Evolutionary conservation across 129 eudicot species (phyloP), one percentile per base, ranked within the genome.

Genomic region (Arctium minus): DNA sequence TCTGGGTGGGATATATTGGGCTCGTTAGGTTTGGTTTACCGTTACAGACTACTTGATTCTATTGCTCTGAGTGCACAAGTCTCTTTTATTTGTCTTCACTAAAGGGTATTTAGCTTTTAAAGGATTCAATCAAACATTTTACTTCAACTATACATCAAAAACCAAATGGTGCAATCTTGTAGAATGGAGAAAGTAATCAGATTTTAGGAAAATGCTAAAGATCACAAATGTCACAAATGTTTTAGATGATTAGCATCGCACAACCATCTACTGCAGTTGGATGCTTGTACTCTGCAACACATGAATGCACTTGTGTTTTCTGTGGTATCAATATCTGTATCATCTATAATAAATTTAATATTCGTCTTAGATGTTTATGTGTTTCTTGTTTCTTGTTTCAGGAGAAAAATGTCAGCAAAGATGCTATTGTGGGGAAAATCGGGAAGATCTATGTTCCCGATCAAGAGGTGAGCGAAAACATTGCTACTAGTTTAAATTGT

Each of bases 401-500:
- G 99, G 95, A 87, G 93, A 96, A 93, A 80, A 96, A 93, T 84
- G 98, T 96, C 35, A 85, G 84, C 81, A 89, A 90, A 81, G 97
- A 91, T 86, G 79, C 93, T 15, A 85, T 92, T n/a, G 87, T 85
- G 73, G 99, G 99, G 39, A 96, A 90, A 82, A 77, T 90, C 8
- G 99, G 97, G 80, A 91, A 92, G 92, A 82, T 93, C 44, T 96
- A 92, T 76, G 88, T 93, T 44, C 99, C 98, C 15, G 94, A 93
- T 85, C 97, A 96, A 78, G 89, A 92, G 99, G 99, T 93, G 81
- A 60, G 68, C 9, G 8, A 60, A 17, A 60, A 60, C 68, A 60
- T 60, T 60, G 29, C 68, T n/a, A 60, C 68, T 60, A 60, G 29
- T 17, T 56, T 60, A 60, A 60, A 18, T n/a, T 9, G 15, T 48